Percentiles rank a stretch among this genome's conserved stretches.
These are phyloP conservation scores for Gremmenia infestans DNA, from an alignment of 2,329 filamentous ascomycete genomes.

Conservation along the genomic window DNA sequence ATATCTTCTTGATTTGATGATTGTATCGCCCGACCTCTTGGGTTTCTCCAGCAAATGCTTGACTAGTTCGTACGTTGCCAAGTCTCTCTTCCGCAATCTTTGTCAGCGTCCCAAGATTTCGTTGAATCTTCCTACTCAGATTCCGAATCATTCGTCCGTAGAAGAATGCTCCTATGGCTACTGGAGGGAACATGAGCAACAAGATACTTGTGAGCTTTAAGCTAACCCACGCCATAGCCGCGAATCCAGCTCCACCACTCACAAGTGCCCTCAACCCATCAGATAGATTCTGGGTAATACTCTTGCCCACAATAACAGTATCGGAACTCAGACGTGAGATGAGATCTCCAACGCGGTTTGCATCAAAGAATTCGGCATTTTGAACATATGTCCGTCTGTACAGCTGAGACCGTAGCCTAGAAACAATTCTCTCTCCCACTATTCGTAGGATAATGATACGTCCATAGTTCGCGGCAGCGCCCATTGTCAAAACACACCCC, in stretches of 20 bases:
- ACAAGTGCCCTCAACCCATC: constrained; percentile 90
- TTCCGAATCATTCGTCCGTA: constrained; percentile 87
- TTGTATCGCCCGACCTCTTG: constrained; percentile 91
- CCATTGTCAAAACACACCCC: constrained; percentile 69
- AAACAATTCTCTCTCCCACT: constrained; percentile 91
- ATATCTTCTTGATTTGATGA: constrained; percentile 85
- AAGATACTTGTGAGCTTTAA: constrained; percentile 84
- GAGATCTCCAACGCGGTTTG: constrained; percentile 91
- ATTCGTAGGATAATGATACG: constrained; percentile 90
- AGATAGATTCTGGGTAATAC: constrained; percentile 94
- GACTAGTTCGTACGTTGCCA: constrained; percentile 92
- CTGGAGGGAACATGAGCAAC: constrained; percentile 80
- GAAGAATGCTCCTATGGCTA: constrained; percentile 85
- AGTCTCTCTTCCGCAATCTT: constrained; percentile 98
- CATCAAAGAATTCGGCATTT: constrained; percentile 98
- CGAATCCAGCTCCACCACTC: constrained; percentile 83
- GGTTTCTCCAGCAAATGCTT: constrained; percentile 91
- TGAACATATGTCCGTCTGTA: constrained; percentile 93
- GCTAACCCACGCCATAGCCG: constrained; percentile 94
- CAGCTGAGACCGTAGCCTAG: constrained; percentile 79
- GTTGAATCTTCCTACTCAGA: constrained; percentile 87
- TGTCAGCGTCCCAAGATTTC: constrained; percentile 84
- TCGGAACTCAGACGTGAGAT: constrained; percentile 95
- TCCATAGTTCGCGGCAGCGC: constrained; percentile 87
- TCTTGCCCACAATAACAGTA: constrained; percentile 96